Evolutionary conservation across 768 basidiomycete genomes (phyloP), one percentile per base, ranked within the genome.

Genomic region (Rhodotorula kratochvilovae): DNA sequence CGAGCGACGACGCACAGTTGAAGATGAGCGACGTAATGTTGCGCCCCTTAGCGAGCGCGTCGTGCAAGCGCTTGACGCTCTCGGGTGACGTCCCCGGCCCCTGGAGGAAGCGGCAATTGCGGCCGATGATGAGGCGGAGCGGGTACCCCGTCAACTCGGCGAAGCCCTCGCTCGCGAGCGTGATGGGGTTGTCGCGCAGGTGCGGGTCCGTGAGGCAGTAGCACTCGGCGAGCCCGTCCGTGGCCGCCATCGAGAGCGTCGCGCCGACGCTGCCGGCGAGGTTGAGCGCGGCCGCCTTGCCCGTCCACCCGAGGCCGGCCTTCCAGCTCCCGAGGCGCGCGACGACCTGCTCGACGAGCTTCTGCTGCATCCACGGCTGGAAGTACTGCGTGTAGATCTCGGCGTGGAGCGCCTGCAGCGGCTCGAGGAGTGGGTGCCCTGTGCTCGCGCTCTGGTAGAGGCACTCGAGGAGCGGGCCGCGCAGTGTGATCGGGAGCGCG

Each of bases 41-140:
- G 11, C 36, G 29, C 12, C 63, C 73, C 3, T 29, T 43, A 35
- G 61, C 50, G 48, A 74, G 58, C 2, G 73, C 73, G 3, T 67
- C 68, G 13, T 66, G 57, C 12, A 74, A 46, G 7, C 54, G 25
- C 5, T 33, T 15, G 13, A 60, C 55, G 25, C 56, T 60, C 36
- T 62, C 57, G 21, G 66, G 68, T 6, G 68, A 39, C 5, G 73
- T 70, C 0, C 65, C 69, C 5, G 73, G 73, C 46, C 73, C 72
- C 45, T 73, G 72, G 2, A 70, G 66, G 51, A 73, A 63, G 45
- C 72, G 72, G 60, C 72, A 74, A 59, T 74, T 74, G n/a, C 66
- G 51, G 0, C 68, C 73, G n/a, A 74, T 58, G 46, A 74, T 67
- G 6, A 36, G 58, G 5, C 60, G 31, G 12, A 56, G 48, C 13